Percentiles rank a stretch among this genome's conserved stretches.
Conservation (phyloP, 2,329 filamentous ascomycete species). For the Penicillium expansum region DNA sequence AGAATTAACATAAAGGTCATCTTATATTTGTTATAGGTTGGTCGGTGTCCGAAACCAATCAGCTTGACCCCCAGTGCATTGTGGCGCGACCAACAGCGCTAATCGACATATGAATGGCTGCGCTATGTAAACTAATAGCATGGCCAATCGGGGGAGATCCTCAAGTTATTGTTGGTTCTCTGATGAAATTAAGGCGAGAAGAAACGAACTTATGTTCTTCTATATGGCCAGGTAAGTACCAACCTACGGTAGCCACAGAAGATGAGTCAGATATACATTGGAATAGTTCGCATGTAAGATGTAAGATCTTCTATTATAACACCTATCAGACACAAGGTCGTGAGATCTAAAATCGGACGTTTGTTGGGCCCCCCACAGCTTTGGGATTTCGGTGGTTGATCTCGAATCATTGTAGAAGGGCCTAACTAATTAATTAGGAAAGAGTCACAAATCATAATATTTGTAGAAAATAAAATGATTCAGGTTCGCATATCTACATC, state of each 20-base stretch:
- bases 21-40: not conserved
- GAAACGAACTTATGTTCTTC: too few relatives aligned
- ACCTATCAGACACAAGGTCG: not conserved
- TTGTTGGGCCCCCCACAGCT: not conserved
- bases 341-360: not conserved
- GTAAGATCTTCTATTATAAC: not conserved
- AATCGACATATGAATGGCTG: not conserved
- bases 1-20: not conserved
- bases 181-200: too few relatives aligned
- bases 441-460: not conserved
- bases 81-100: constrained; percentile 1
- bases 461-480: not conserved
- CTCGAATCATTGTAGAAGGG: not conserved
- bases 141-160: not conserved
- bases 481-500: too few relatives aligned
- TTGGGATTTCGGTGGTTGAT: not conserved
- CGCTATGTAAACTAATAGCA: not conserved
- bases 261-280: not conserved
- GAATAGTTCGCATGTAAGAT: too few relatives aligned
- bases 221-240: too few relatives aligned
- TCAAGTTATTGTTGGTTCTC: not conserved
- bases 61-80: not conserved
- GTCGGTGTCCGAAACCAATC: not conserved
- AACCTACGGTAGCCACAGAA: too few relatives aligned
- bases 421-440: not conserved